Conservation (phyloP, 2,329 filamentous ascomycete genomes). For the Rhynchosporium agropyri region DNA sequence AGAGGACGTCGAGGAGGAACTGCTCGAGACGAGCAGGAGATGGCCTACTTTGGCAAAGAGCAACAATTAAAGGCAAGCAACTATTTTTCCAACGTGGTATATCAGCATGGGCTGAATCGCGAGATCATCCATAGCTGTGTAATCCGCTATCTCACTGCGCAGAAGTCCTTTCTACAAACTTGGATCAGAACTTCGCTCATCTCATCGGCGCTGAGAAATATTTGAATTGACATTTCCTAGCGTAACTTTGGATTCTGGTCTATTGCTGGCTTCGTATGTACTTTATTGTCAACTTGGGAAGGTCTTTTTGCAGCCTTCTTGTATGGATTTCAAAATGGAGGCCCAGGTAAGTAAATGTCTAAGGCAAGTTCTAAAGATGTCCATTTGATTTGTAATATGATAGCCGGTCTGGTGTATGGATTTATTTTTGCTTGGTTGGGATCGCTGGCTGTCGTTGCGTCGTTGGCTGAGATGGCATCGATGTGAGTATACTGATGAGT, state of each 20-base stretch:
- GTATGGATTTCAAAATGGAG: constrained; percentile 32
- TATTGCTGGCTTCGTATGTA: constrained; percentile 30
- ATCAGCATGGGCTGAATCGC: not conserved
- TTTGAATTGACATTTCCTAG: constrained; percentile 14
- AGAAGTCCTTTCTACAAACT: not conserved
- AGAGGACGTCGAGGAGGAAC: constrained; percentile 34
- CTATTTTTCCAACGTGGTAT: not conserved
- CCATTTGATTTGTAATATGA: constrained; percentile 22
- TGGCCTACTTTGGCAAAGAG: constrained; percentile 37
- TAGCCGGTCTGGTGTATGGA: constrained; percentile 31
- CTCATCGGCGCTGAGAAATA: not conserved
- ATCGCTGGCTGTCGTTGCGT: constrained; percentile 25
- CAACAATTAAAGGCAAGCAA: constrained; percentile 33
- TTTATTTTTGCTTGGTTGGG: constrained; percentile 29
- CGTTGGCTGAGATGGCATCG: constrained; percentile 33
- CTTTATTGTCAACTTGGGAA: constrained; percentile 32
- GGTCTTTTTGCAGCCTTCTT: constrained; percentile 30
- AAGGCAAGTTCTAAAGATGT: not conserved
- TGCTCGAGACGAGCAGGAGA: constrained; percentile 34
- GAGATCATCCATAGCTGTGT: not conserved
- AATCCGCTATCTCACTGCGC: not conserved
- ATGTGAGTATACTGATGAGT: constrained; percentile 26
- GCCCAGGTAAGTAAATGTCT: constrained; percentile 20
- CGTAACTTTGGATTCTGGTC: constrained; percentile 32
- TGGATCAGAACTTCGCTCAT: not conserved